phyloP scores from a whole-genome alignment of 345 rosid species.

The Moricandia arvensis region DNA sequence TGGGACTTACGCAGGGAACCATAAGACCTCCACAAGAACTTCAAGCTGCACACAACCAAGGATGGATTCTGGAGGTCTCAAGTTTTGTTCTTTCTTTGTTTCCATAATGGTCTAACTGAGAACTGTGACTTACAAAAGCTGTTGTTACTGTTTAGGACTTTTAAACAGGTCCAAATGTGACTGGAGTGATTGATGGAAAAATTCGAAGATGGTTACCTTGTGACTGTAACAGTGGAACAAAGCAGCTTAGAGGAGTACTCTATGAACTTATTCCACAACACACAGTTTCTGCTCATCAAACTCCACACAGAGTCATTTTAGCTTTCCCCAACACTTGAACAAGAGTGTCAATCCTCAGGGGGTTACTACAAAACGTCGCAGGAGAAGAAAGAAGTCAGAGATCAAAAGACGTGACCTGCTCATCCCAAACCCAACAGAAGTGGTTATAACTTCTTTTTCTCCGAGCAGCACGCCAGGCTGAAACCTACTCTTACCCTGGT shows the following conservation, averaged over 20 bases:
- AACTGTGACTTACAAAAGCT: not conserved
- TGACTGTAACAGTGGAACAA: constrained; percentile 72
- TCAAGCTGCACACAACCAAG: constrained; percentile 53
- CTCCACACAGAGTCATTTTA: constrained; percentile 37
- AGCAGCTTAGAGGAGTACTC: constrained; percentile 80
- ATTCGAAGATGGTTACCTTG: constrained; percentile 85
- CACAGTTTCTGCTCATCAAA: constrained; percentile 38
- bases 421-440: constrained; percentile 95
- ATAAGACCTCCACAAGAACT: constrained; percentile 44
- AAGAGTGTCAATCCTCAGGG: constrained; percentile 14
- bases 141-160: constrained; percentile 29
- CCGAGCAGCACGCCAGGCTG: constrained; percentile 89
- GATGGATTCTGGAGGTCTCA: constrained; percentile 38
- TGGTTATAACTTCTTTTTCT: constrained; percentile 93
- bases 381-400: constrained; percentile 85
- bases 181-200: constrained; percentile 94
- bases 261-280: constrained; percentile 43
- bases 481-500: constrained; percentile 94
- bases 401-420: constrained; percentile 89
- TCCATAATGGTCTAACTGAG: not conserved
- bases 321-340: not conserved
- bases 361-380: constrained; percentile 56
- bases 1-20: constrained; percentile 41
- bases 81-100: constrained; percentile 46
- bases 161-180: constrained; percentile 54